These are phyloP conservation scores for Rhynchosporium agropyri DNA, from an alignment of 2,329 filamentous ascomycete species.

Conservation along the genomic window DNA sequence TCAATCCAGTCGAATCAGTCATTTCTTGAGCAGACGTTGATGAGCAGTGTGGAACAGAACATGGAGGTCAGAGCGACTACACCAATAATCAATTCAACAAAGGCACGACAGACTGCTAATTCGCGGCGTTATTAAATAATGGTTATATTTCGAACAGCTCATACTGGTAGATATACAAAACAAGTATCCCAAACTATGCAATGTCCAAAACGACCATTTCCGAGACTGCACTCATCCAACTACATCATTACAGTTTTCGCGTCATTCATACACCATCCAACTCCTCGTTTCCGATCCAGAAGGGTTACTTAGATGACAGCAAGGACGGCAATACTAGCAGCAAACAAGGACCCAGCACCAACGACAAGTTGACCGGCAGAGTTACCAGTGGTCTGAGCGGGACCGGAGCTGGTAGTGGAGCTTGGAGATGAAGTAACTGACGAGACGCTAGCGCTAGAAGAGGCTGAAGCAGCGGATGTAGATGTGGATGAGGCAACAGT, in stretches of 20 bases:
- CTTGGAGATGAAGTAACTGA: too few relatives aligned
- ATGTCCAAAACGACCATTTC: background rate
- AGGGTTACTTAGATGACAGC: conserved; percentile 17
- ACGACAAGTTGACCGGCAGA: conserved; percentile 7
- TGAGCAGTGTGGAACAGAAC: too few relatives aligned
- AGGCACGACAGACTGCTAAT: too few relatives aligned
- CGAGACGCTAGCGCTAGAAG: conserved; percentile 12
- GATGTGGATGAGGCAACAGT: background rate
- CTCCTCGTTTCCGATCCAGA: background rate
- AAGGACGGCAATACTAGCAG: conserved; percentile 14
- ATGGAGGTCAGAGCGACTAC: too few relatives aligned
- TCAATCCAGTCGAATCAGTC: too few relatives aligned
- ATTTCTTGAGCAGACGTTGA: too few relatives aligned
- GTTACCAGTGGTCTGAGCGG: conserved; percentile 7
- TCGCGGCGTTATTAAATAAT: background rate
- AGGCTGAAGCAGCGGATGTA: background rate
- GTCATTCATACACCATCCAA: background rate
- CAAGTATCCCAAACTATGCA: background rate
- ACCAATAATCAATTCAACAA: too few relatives aligned
- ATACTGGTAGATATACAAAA: background rate
- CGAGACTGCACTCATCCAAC: background rate
- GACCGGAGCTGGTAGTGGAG: background rate
- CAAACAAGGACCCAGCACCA: conserved; percentile 17
- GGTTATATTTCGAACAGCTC: background rate
- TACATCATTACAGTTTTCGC: conserved; percentile 9